These are phyloP conservation scores for Pichia pseudocactophila DNA, from an alignment of 805 yeast species.

Conservation along the genomic window DNA sequence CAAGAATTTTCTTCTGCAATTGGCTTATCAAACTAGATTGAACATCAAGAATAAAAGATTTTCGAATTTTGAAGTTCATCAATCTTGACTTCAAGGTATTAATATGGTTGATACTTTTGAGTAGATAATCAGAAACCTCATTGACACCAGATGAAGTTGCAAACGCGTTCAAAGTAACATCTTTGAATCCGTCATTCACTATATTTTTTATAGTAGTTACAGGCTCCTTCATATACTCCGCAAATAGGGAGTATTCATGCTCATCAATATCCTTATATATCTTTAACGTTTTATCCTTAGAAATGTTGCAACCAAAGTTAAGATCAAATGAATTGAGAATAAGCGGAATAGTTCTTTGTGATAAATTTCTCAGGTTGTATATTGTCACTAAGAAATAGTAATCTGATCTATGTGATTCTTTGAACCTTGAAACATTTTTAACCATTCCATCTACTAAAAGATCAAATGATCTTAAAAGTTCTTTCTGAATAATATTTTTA, in stretches of 20 bases:
- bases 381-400: constrained; percentile 31
- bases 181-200: constrained; percentile 32
- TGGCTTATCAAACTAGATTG: constrained; percentile 18
- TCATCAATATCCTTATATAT: constrained; percentile 37
- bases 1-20: constrained; percentile 19
- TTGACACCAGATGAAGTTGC: constrained; percentile 32
- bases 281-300: constrained; percentile 32
- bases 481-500: constrained; percentile 24
- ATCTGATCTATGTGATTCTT: constrained; percentile 18
- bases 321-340: constrained; percentile 42
- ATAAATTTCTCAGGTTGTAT: constrained; percentile 44
- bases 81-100: constrained; percentile 23
- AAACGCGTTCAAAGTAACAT: constrained; percentile 13
- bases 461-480: constrained; percentile 29
- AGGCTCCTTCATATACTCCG: constrained; percentile 42
- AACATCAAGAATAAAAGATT: constrained; percentile 15
- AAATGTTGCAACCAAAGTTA: constrained; percentile 38
- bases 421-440: constrained; percentile 26
- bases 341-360: constrained; percentile 37
- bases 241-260: constrained; percentile 46
- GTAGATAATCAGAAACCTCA: constrained; percentile 16
- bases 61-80: constrained; percentile 14
- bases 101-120: constrained; percentile 20
- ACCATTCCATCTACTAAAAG: constrained; percentile 35
- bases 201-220: constrained; percentile 33